A percentile compares a stretch with the other conserved stretches of the same genome.
Conservation (phyloP, 331 rosid genomes). For the Saraca asoca region DNA sequence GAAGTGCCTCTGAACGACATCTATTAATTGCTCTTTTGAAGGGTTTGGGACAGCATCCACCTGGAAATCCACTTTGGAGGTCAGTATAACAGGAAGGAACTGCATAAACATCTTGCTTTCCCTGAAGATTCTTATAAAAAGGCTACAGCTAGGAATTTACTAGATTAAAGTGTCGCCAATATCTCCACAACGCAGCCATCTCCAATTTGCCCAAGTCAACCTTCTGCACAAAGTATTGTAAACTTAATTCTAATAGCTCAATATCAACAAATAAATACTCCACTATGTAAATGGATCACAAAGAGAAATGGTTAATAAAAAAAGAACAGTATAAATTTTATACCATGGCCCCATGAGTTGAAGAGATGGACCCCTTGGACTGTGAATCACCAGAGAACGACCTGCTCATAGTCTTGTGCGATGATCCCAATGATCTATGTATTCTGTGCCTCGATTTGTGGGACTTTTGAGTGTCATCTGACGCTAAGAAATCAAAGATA, state of each 20-base stretch:
- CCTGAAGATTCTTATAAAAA: background rate
- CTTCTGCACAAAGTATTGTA: constrained; percentile 51
- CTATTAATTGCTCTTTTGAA: constrained; percentile 89
- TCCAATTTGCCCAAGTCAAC: constrained; percentile 90
- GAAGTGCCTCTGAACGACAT: constrained; percentile 97
- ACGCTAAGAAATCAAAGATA: constrained; percentile 60
- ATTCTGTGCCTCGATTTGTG: constrained; percentile 90
- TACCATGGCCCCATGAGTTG: constrained; percentile 87
- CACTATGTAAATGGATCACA: constrained; percentile 15
- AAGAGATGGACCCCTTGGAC: constrained; percentile 82
- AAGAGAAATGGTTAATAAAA: background rate
- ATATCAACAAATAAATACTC: no score
- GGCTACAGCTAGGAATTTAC: constrained; percentile 46
- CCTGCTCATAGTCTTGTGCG: constrained; percentile 82
- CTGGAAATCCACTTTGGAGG: constrained; percentile 35
- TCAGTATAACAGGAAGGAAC: background rate
- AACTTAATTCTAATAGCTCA: background rate
- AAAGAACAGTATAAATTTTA: constrained; percentile 23
- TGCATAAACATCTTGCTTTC: background rate
- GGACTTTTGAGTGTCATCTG: constrained; percentile 93
- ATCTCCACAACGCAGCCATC: constrained; percentile 97
- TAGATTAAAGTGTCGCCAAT: constrained; percentile 97
- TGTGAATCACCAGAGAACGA: constrained; percentile 90
- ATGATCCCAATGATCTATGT: constrained; percentile 88
- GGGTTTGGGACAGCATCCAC: constrained; percentile 90